These are phyloP conservation scores for Claviceps spartinae DNA, from an alignment of 2,329 filamentous ascomycete genomes.

Conservation along the genomic window DNA sequence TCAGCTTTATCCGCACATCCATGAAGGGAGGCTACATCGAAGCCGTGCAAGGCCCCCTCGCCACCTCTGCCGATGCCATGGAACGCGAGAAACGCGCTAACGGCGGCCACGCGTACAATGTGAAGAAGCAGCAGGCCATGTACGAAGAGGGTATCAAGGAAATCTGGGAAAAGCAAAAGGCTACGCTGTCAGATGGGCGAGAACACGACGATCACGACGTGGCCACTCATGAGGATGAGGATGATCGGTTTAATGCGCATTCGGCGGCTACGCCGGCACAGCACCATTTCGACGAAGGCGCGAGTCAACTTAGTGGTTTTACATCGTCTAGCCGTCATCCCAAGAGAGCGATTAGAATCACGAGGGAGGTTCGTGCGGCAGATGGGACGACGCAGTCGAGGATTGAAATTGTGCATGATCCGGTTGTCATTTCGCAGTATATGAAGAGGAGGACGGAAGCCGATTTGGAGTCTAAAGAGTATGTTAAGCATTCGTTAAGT, in stretches of 20 bases:
- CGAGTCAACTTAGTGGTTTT: slow-evolving; percentile 62
- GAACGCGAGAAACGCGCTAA: slow-evolving; percentile 79
- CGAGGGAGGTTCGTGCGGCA: slow-evolving; percentile 39
- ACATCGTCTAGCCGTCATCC: slow-evolving; percentile 49
- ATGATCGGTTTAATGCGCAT: slow-evolving; percentile 59
- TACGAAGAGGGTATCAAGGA: slow-evolving; percentile 85
- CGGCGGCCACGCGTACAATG: slow-evolving; percentile 93
- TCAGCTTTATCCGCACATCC: slow-evolving; percentile 93
- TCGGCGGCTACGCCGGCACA: slow-evolving; percentile 53
- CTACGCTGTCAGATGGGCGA: slow-evolving; percentile 58
- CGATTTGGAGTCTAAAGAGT: slow-evolving; percentile 62
- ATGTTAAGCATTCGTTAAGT: slow-evolving; percentile 22
- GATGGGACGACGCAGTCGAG: slow-evolving; percentile 43
- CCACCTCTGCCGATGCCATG: slow-evolving; percentile 67
- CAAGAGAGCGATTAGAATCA: slow-evolving; percentile 60
- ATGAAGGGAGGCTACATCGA: slow-evolving; percentile 97
- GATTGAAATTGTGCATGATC: slow-evolving; percentile 61
- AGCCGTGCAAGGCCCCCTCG: slow-evolving; percentile 53
- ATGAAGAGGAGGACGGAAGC: slow-evolving; percentile 60
- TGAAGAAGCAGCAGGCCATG: slow-evolving; percentile 81
- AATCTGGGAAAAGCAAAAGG: slow-evolving; percentile 84
- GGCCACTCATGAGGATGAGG: slow-evolving; percentile 43
- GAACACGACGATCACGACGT: slow-evolving; percentile 53
- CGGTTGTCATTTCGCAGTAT: slow-evolving; percentile 80
- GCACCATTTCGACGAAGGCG: slow-evolving; percentile 53